Percentiles rank a stretch among this genome's conserved stretches.
Conservation (phyloP, 345 rosid genomes). For the Lepidium aucheri region DNA sequence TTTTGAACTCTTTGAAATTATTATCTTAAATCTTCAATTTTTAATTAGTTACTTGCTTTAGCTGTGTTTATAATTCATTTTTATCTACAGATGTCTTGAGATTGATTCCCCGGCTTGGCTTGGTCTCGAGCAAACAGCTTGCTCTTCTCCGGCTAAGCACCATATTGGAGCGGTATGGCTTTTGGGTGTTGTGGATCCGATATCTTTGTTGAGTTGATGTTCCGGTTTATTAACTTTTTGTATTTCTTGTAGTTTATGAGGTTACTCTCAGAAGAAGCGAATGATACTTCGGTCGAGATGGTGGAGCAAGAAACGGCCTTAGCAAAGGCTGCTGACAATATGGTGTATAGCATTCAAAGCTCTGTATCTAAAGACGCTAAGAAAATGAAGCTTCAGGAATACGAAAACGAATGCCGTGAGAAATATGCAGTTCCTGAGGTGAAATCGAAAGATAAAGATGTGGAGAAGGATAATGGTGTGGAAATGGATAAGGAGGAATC, state of each 20-base stretch:
- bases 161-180: slow-evolving; percentile 82
- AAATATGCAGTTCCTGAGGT: slow-evolving; percentile 42
- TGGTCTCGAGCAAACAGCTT: slow-evolving; percentile 87
- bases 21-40: neutral
- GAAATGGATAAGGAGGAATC: slow-evolving; percentile 15
- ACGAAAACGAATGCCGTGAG: slow-evolving; percentile 65
- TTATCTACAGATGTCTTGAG: slow-evolving; percentile 48
- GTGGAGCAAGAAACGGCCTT: slow-evolving; percentile 57
- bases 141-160: slow-evolving; percentile 59
- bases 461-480: slow-evolving; percentile 17
- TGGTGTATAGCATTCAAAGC: slow-evolving; percentile 47
- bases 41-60: neutral
- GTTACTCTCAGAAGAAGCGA: slow-evolving; percentile 64
- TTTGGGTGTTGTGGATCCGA: neutral
- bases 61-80: neutral
- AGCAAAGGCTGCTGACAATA: slow-evolving; percentile 66
- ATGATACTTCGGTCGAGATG: slow-evolving; percentile 39
- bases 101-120: slow-evolving; percentile 69
- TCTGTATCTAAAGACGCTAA: slow-evolving; percentile 44
- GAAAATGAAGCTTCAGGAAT: slow-evolving; percentile 70
- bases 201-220: neutral
- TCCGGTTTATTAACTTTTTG: neutral
- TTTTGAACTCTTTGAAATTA: neutral
- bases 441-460: slow-evolving; percentile 29
- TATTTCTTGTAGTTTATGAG: slow-evolving; percentile 50